Conservation (phyloP, 495 filamentous ascomycete species). For the Patellaria atrata region DNA sequence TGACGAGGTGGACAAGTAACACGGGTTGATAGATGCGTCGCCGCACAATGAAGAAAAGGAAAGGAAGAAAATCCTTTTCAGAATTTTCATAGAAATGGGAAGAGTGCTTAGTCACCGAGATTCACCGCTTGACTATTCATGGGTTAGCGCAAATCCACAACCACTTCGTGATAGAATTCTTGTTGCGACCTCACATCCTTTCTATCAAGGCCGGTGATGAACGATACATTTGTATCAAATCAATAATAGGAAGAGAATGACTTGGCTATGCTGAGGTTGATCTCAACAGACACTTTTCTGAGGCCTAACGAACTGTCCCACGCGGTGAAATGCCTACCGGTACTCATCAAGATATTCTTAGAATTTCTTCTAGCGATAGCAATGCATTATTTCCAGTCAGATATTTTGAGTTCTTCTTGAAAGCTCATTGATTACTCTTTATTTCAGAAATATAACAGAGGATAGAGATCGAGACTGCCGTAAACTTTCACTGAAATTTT, state of each 20-base stretch:
- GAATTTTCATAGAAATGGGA: not conserved
- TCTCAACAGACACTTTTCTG: slow-evolving; percentile 36
- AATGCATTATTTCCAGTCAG: too few relatives aligned
- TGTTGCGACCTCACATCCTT: slow-evolving; percentile 5
- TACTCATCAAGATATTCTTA: too few relatives aligned
- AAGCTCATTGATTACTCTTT: too few relatives aligned
- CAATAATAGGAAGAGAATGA: slow-evolving; percentile 53
- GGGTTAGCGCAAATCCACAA: not conserved
- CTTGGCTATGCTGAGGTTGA: slow-evolving; percentile 32
- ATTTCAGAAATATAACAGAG: too few relatives aligned
- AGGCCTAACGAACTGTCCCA: slow-evolving; percentile 20
- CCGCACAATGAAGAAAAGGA: slow-evolving; percentile 46
- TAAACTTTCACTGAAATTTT: too few relatives aligned
- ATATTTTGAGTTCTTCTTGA: too few relatives aligned
- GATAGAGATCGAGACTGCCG: too few relatives aligned
- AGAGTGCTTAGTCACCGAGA: slow-evolving; percentile 3
- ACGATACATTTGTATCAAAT: slow-evolving; percentile 29
- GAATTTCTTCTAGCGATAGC: too few relatives aligned
- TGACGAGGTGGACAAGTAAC: slow-evolving; percentile 37
- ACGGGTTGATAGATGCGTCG: slow-evolving; percentile 37
- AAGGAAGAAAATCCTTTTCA: slow-evolving; percentile 12
- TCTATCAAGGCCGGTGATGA: slow-evolving; percentile 41
- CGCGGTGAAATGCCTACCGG: not conserved
- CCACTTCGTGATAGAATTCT: slow-evolving; percentile 15
- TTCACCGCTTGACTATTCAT: not conserved